Percentiles rank a stretch among this genome's conserved stretches.
Conservation (phyloP, 2,329 filamentous ascomycete genomes). For the Sordariomycetes sp. region DNA sequence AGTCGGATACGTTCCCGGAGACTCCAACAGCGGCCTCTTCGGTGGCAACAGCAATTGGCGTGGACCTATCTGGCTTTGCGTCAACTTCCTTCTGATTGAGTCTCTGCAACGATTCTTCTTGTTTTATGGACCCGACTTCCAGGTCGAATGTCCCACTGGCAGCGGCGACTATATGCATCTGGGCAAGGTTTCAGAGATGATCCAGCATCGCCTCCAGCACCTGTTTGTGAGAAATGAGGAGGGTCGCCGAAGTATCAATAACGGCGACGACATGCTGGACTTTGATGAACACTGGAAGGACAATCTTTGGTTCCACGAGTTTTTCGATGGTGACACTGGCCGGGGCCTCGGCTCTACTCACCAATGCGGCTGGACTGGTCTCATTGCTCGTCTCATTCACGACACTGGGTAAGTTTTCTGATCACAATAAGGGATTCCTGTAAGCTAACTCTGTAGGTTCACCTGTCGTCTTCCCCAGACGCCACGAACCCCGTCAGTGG, state of each 20-base stretch:
- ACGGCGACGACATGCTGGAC: slow-evolving; percentile 74
- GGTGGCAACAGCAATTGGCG: slow-evolving; percentile 98
- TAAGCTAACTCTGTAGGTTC: slow-evolving; percentile 53
- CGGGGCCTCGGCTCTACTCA: slow-evolving; percentile 86
- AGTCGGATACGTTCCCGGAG: slow-evolving; percentile 86
- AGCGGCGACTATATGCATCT: slow-evolving; percentile 94
- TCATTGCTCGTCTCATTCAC: slow-evolving; percentile 95
- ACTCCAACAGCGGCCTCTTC: slow-evolving; percentile 90
- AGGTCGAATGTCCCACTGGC: slow-evolving; percentile 89
- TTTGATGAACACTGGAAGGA: slow-evolving; percentile 88
- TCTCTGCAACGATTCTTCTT: slow-evolving; percentile 92
- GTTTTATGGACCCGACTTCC: slow-evolving; percentile 82
- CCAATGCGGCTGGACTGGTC: slow-evolving; percentile 92
- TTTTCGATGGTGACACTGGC: slow-evolving; percentile 88
- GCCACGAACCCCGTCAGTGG: slow-evolving; percentile 74
- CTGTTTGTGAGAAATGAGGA: slow-evolving; percentile 78
- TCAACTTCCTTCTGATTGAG: slow-evolving; percentile 91
- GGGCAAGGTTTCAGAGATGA: slow-evolving; percentile 86
- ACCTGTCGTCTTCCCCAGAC: slow-evolving; percentile 90
- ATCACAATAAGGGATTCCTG: too few relatives aligned
- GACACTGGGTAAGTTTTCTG: slow-evolving; percentile 84
- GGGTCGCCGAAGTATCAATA: slow-evolving; percentile 82
- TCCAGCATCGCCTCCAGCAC: slow-evolving; percentile 90
- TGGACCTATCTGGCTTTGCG: slow-evolving; percentile 89
- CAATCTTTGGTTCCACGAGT: slow-evolving; percentile 86